Evolutionary conservation across 169 alveolate species (phyloP).

Genomic region (Eimeria mitis): DNA sequence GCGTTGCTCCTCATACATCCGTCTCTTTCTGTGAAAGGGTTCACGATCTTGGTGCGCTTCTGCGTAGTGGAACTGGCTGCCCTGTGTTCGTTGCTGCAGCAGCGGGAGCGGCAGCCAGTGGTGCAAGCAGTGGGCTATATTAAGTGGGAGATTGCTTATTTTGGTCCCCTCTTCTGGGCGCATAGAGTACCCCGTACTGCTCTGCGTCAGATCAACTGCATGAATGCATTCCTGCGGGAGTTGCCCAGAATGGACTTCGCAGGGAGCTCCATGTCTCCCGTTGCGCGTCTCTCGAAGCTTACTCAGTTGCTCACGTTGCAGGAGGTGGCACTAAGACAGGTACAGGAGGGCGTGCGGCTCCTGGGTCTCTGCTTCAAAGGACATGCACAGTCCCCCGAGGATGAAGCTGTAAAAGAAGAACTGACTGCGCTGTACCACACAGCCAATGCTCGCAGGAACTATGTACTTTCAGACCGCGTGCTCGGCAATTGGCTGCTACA

Average conservation of each 20-base stretch:
- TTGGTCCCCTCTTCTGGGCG: not conserved
- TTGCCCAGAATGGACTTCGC: not conserved
- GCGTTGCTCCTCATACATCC: not conserved
- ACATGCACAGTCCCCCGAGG: too few species aligned
- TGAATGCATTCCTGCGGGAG: not conserved
- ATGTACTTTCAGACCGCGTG: not conserved
- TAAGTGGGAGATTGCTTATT: not conserved
- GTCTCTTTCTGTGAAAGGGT: not conserved
- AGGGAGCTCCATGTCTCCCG: not conserved
- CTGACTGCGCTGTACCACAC: not conserved
- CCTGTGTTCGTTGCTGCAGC: not conserved
- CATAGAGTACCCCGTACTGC: not conserved
- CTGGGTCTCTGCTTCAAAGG: not conserved
- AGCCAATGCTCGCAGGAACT: not conserved
- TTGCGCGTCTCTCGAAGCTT: not conserved
- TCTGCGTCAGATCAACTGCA: not conserved
- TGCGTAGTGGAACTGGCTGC: slow-evolving; percentile 15
- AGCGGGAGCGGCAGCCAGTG: not conserved
- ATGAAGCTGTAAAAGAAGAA: not conserved
- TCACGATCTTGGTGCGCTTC: not conserved
- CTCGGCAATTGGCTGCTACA: not conserved
- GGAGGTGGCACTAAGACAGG: not conserved
- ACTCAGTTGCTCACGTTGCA: not conserved
- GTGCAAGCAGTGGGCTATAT: not conserved
- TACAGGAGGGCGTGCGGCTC: not conserved